Evolutionary conservation across 1,284 basidiomycete genomes (phyloP).

Genomic region (Tilletia setariae): DNA sequence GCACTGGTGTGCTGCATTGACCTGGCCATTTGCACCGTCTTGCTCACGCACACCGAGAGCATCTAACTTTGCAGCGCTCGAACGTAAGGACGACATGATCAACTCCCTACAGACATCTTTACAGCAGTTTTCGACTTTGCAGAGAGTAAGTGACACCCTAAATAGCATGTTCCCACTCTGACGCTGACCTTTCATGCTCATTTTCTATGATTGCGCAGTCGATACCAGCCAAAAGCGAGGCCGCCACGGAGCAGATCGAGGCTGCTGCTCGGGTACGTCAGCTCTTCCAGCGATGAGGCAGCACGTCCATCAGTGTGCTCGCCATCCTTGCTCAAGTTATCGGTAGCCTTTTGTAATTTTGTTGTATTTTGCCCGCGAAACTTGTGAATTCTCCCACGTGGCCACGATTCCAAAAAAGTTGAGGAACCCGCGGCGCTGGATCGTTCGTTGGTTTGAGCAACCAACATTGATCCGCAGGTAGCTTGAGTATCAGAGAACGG

Average conservation of each 20-base stretch:
- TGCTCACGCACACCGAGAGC: too few relatives aligned
- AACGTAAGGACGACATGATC: slow-evolving; percentile 1
- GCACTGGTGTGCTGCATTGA: too few relatives aligned
- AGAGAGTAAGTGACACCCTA: not conserved
- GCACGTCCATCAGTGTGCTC: not conserved
- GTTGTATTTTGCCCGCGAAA: not conserved
- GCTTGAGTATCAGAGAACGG: too few relatives aligned
- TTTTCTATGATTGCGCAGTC: not conserved
- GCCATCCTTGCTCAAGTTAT: not conserved
- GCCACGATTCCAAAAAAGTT: slow-evolving; percentile 3
- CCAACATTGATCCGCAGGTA: not conserved
- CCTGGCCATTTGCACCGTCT: too few relatives aligned
- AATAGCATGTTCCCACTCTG: not conserved
- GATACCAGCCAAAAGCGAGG: not conserved
- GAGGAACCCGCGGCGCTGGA: not conserved
- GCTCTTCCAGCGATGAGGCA: slow-evolving; percentile 3
- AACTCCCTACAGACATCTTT: not conserved
- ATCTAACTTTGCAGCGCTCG: not conserved
- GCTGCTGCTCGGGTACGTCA: not conserved
- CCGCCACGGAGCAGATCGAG: not conserved
- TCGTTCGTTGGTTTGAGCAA: not conserved
- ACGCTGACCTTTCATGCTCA: not conserved
- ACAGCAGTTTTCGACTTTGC: not conserved
- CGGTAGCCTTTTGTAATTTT: not conserved
- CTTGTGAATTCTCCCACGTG: not conserved